Percentiles rank a stretch among this genome's conserved stretches.
phyloP scores from a whole-genome alignment of 2,329 filamentous ascomycete genomes.

The Aspergillus sp. region DNA sequence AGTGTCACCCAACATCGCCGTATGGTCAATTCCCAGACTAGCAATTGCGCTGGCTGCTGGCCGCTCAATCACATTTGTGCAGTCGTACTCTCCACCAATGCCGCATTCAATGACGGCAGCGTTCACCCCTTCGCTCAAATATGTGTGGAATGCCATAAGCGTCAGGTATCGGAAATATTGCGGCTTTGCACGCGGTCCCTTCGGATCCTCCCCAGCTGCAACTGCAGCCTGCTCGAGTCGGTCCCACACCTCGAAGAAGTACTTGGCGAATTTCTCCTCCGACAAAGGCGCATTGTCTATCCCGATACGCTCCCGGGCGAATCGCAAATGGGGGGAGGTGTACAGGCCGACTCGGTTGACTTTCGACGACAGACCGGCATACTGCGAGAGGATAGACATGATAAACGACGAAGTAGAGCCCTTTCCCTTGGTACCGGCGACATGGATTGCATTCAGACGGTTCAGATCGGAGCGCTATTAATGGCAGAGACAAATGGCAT shows the following conservation, averaged over 20 bases:
- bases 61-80: slow-evolving; percentile 73
- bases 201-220: slow-evolving; percentile 46
- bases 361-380: slow-evolving; percentile 35
- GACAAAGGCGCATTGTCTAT: slow-evolving; percentile 67
- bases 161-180: slow-evolving; percentile 92
- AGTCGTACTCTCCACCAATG: slow-evolving; percentile 88
- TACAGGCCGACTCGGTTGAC: slow-evolving; percentile 65
- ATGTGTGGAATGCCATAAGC: slow-evolving; percentile 78
- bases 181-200: slow-evolving; percentile 59
- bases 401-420: slow-evolving; percentile 81
- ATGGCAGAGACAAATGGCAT: background rate
- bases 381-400: slow-evolving; percentile 67
- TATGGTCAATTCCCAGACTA: slow-evolving; percentile 79
- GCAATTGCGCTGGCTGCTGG: slow-evolving; percentile 69
- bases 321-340: slow-evolving; percentile 78
- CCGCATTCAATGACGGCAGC: slow-evolving; percentile 85
- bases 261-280: slow-evolving; percentile 61
- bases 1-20: slow-evolving; percentile 69
- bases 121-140: slow-evolving; percentile 66
- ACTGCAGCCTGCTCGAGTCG: slow-evolving; percentile 50
- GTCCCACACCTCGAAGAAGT: slow-evolving; percentile 84
- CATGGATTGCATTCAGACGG: slow-evolving; percentile 62
- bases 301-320: slow-evolving; percentile 75
- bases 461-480: slow-evolving; percentile 56
- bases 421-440: slow-evolving; percentile 92